phyloP scores from a whole-genome alignment of 1,284 basidiomycete genomes.

The Apiotrichum sp. region DNA sequence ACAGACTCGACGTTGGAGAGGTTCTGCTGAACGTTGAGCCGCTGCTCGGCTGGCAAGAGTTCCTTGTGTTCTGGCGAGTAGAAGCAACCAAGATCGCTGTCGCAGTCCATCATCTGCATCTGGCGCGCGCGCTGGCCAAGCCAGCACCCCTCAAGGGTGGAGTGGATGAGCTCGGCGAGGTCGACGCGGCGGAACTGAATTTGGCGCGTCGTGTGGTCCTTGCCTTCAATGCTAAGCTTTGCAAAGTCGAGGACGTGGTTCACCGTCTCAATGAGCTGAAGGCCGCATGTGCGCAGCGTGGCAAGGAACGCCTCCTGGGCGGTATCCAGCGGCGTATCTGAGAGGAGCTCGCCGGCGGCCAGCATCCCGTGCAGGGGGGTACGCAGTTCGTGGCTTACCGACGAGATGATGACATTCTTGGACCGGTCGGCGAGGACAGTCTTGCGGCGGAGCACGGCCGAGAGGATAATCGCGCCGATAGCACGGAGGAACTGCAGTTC shows the following conservation, averaged over 20 bases:
- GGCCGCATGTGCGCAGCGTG: constrained; percentile 49
- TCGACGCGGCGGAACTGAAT: constrained; percentile 70
- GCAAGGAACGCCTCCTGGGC: constrained; percentile 79
- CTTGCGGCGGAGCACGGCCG: constrained; percentile 82
- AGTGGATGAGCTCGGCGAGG: constrained; percentile 83
- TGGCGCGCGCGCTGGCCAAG: constrained; percentile 82
- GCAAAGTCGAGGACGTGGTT: constrained; percentile 97
- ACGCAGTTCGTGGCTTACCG: constrained; percentile 88
- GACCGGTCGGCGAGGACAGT: constrained; percentile 89
- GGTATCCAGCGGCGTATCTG: constrained; percentile 71
- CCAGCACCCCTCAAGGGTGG: constrained; percentile 92
- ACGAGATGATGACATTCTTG: constrained; percentile 48
- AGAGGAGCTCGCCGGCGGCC: constrained; percentile 80
- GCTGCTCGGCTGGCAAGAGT: constrained; percentile 52
- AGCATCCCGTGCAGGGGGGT: constrained; percentile 87
- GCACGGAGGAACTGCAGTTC: constrained; percentile 87
- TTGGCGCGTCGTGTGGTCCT: constrained; percentile 50
- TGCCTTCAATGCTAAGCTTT: constrained; percentile 82
- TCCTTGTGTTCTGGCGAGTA: constrained; percentile 59
- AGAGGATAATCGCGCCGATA: constrained; percentile 85
- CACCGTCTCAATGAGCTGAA: constrained; percentile 57
- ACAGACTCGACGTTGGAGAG: constrained; percentile 61
- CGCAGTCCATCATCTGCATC: constrained; percentile 51
- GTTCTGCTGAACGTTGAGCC: constrained; percentile 22
- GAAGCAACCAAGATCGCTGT: constrained; percentile 76